These are phyloP conservation scores for Tothia fuscella DNA, from an alignment of 2,329 filamentous ascomycete species.

Conservation along the genomic window DNA sequence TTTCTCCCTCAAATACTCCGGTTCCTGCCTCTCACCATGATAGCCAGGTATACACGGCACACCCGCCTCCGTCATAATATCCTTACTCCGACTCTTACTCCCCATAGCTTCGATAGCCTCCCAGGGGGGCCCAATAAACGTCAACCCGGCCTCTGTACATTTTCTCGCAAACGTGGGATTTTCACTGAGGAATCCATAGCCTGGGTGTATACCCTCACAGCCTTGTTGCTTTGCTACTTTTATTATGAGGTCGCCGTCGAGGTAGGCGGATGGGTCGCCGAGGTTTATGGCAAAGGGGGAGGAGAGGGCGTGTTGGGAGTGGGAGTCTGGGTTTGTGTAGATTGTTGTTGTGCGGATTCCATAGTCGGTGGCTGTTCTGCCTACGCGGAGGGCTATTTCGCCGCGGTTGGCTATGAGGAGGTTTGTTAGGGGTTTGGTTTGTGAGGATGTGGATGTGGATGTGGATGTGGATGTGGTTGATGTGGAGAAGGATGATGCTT, in stretches of 20 bases:
- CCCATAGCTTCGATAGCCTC: constrained; percentile 74
- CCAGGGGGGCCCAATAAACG: constrained; percentile 84
- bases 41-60: constrained; percentile 96
- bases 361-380: constrained; percentile 73
- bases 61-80: constrained; percentile 91
- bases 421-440: constrained; percentile 45
- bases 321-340: constrained; percentile 84
- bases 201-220: constrained; percentile 86
- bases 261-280: constrained; percentile 72
- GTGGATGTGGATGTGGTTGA: neutral
- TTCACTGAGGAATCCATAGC: constrained; percentile 90
- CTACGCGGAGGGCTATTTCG: constrained; percentile 90
- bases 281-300: constrained; percentile 77
- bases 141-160: constrained; percentile 78
- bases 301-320: constrained; percentile 75
- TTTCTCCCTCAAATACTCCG: constrained; percentile 48
- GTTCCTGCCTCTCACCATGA: constrained; percentile 72
- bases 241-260: constrained; percentile 90
- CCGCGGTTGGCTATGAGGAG: constrained; percentile 94
- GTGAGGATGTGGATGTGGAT: neutral
- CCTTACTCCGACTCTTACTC: constrained; percentile 79
- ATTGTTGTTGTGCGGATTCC: constrained; percentile 89
- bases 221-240: constrained; percentile 72
- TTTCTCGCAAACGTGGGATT: constrained; percentile 82
- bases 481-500: constrained; percentile 1